phyloP scores from a whole-genome alignment of 768 basidiomycete genomes.

The Royoungia palumana region DNA sequence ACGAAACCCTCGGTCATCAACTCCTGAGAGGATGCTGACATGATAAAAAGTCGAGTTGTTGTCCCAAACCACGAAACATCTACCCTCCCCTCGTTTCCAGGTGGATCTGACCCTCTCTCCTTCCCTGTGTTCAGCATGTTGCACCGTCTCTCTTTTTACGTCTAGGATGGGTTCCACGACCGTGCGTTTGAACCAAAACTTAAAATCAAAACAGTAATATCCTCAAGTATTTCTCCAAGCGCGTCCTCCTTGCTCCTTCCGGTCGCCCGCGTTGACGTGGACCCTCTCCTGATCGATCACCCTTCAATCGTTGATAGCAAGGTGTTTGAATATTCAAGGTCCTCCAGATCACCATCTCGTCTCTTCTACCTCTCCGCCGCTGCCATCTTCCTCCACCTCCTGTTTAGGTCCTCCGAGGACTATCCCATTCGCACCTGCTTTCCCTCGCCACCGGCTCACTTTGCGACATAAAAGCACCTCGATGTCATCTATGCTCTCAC shows the following conservation, averaged over 20 bases:
- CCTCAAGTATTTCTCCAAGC: too few species aligned
- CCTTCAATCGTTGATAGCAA: background rate
- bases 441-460: constrained; percentile 52
- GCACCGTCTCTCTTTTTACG: too few species aligned
- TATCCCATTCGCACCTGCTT: constrained; percentile 7
- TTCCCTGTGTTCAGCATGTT: background rate
- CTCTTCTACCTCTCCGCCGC: background rate
- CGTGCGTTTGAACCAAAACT: too few species aligned
- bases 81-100: background rate
- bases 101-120: background rate
- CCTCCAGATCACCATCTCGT: constrained; percentile 1
- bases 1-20: too few species aligned
- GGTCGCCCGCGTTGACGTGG: background rate
- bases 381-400: background rate
- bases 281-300: background rate
- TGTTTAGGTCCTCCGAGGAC: background rate
- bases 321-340: background rate
- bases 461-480: constrained; percentile 41
- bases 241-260: too few species aligned
- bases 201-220: too few species aligned
- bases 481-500: constrained; percentile 45
- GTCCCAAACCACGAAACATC: too few species aligned
- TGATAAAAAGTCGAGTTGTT: too few species aligned
- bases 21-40: background rate
- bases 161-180: too few species aligned